Conservation (phyloP, 108 stramenopile species). For the Aurantiochytrium sp. region DNA sequence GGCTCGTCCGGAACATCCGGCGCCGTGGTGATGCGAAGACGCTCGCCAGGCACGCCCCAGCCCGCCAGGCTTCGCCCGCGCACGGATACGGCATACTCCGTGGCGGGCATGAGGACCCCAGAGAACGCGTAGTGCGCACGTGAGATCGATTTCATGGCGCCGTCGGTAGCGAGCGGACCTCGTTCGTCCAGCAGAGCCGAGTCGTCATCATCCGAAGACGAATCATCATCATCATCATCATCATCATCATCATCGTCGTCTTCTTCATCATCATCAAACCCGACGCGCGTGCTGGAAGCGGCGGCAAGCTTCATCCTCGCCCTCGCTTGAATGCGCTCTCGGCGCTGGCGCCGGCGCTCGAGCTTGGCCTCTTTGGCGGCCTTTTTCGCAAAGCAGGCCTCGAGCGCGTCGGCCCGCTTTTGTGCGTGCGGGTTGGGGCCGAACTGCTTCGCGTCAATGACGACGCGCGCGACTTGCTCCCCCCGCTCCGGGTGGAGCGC, state of each 20-base stretch:
- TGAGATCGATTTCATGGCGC: too few species aligned
- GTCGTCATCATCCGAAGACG: too few species aligned
- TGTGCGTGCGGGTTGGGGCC: neutral
- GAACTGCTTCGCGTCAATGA: neutral
- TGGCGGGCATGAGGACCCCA: neutral
- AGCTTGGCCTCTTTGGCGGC: neutral
- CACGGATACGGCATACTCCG: neutral
- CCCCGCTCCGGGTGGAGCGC: neutral
- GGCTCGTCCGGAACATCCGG: slow-evolving; percentile 12
- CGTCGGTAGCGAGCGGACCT: too few species aligned
- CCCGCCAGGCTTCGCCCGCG: neutral
- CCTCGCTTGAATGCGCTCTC: neutral
- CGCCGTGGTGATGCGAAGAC: neutral
- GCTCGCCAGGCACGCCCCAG: neutral
- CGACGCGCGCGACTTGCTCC: neutral
- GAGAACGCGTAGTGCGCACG: neutral
- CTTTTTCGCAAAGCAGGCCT: neutral
- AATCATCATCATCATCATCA: too few species aligned
- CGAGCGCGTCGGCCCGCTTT: neutral
- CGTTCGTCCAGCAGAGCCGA: too few species aligned
- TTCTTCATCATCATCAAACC: neutral
- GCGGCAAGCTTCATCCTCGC: neutral
- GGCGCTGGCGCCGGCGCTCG: neutral
- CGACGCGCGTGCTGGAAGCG: neutral
- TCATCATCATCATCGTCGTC: neutral